A percentile compares a stretch with the other conserved stretches of the same genome.
Evolutionary conservation across 371 early-diverging fungal genomes (phyloP).

Genomic region (Neoconidiobolus thromboides): DNA sequence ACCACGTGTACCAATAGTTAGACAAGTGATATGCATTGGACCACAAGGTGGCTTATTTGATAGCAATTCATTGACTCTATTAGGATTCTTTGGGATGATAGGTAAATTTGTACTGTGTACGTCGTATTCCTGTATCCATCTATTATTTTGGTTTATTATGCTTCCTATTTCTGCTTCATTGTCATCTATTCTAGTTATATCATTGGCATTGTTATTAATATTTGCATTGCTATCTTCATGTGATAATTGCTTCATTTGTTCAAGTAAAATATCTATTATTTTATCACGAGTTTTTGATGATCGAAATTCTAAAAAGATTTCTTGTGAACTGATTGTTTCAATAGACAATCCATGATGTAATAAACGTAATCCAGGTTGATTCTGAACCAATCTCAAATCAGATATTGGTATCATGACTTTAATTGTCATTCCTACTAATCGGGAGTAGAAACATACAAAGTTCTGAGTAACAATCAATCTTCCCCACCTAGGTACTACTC

Average conservation of each 20-base stretch:
- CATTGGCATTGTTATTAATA: too few relatives aligned
- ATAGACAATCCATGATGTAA: slow-evolving; percentile 20
- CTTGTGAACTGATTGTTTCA: slow-evolving; percentile 18
- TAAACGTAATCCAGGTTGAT: slow-evolving; percentile 14
- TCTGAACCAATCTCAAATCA: slow-evolving; percentile 16
- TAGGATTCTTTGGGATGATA: slow-evolving; percentile 10
- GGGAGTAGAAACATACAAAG: slow-evolving; percentile 3
- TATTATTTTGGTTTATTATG: slow-evolving; percentile 9
- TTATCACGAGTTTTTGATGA: slow-evolving; percentile 8
- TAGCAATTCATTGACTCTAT: slow-evolving; percentile 10
- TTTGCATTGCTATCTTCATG: too few relatives aligned
- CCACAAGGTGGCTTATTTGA: slow-evolving; percentile 15
- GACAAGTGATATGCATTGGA: slow-evolving; percentile 48
- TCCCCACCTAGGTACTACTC: slow-evolving; percentile 7
- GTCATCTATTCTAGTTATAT: too few relatives aligned
- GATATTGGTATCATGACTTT: slow-evolving; percentile 16
- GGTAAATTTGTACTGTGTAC: slow-evolving; percentile 8
- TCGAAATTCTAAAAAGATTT: slow-evolving; percentile 26
- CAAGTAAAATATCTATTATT: neutral
- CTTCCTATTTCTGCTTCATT: too few relatives aligned
- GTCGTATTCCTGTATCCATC: slow-evolving; percentile 9
- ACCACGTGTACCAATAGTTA: slow-evolving; percentile 73
- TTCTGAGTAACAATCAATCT: neutral
- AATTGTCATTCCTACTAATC: slow-evolving; percentile 2
- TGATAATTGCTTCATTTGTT: neutral